phyloP scores from a whole-genome alignment of 2,329 filamentous ascomycete species.

The Fusarium sp. region DNA sequence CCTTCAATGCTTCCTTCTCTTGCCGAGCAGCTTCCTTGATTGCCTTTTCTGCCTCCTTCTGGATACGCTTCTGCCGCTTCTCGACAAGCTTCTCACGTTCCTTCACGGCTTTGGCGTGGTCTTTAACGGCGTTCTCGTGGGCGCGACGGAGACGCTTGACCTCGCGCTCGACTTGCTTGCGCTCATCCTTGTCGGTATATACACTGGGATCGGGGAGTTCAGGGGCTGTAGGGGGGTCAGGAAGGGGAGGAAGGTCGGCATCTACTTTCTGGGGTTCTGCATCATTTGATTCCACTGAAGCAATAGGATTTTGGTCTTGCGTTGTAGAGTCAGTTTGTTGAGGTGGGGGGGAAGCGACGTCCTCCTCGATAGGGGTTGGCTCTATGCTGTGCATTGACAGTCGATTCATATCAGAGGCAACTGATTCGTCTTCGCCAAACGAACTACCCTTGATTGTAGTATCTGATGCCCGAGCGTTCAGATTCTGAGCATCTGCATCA shows the following conservation, averaged over 20 bases:
- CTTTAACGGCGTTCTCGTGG: slow-evolving; percentile 75
- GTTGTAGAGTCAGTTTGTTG: neutral
- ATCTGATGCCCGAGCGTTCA: neutral
- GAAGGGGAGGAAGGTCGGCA: slow-evolving; percentile 50
- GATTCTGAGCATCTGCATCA: slow-evolving; percentile 10
- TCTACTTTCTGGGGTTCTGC: slow-evolving; percentile 18
- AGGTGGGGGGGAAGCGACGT: neutral
- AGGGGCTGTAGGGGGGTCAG: slow-evolving; percentile 61
- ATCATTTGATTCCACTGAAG: neutral
- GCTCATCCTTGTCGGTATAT: slow-evolving; percentile 72
- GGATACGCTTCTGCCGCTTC: slow-evolving; percentile 60
- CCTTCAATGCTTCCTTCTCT: slow-evolving; percentile 48
- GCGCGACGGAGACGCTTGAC: slow-evolving; percentile 70
- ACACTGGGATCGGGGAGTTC: slow-evolving; percentile 64
- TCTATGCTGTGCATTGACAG: slow-evolving; percentile 53
- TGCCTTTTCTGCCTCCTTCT: slow-evolving; percentile 53
- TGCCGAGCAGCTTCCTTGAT: slow-evolving; percentile 44
- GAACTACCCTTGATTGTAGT: neutral
- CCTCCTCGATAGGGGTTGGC: slow-evolving; percentile 53
- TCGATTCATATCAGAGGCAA: slow-evolving; percentile 28
- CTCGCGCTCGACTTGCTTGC: slow-evolving; percentile 77
- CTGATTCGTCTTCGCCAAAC: neutral
- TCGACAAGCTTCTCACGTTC: slow-evolving; percentile 71
- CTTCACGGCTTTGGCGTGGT: slow-evolving; percentile 71
- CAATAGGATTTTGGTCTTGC: neutral